Percentiles rank a stretch among this genome's conserved stretches.
These are phyloP conservation scores for Cephaloascus albidus DNA, from an alignment of 805 yeast genomes.

Conservation along the genomic window DNA sequence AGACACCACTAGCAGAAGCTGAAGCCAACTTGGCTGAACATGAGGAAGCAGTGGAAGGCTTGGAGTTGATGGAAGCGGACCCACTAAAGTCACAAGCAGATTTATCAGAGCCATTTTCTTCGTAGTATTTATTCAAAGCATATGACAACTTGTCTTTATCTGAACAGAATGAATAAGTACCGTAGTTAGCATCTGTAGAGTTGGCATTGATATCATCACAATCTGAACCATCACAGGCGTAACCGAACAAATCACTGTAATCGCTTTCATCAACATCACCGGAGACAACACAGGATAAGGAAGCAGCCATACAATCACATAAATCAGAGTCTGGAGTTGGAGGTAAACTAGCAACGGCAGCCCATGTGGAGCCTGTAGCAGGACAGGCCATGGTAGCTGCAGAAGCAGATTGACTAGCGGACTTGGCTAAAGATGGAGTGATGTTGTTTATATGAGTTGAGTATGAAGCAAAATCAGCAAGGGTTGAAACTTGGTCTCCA, in stretches of 20 bases:
- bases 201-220: conserved; percentile 27
- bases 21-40: conserved; percentile 32
- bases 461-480: conserved; percentile 43
- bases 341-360: conserved; percentile 28
- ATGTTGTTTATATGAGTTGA: background rate
- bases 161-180: conserved; percentile 30
- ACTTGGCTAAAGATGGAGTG: conserved; percentile 12
- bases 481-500: conserved; percentile 38
- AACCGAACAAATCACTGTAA: conserved; percentile 22
- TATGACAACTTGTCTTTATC: conserved; percentile 25
- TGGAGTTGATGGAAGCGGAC: conserved; percentile 24
- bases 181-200: conserved; percentile 29
- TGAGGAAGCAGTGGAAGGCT: conserved; percentile 19
- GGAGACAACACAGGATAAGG: conserved; percentile 25
- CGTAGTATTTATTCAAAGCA: conserved; percentile 28
- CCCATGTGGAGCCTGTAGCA: conserved; percentile 20
- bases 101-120: conserved; percentile 12
- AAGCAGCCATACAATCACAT: conserved; percentile 25
- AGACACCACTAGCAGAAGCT: conserved; percentile 12
- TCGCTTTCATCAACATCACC: conserved; percentile 16
- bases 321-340: conserved; percentile 29
- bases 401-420: conserved; percentile 13
- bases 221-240: conserved; percentile 22
- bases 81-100: conserved; percentile 30
- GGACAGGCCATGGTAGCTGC: conserved; percentile 26